Evolutionary conservation across 2,329 filamentous ascomycete genomes (phyloP), one percentile per base, ranked within the genome.

Genomic region (Hymenoscyphus occultus): DNA sequence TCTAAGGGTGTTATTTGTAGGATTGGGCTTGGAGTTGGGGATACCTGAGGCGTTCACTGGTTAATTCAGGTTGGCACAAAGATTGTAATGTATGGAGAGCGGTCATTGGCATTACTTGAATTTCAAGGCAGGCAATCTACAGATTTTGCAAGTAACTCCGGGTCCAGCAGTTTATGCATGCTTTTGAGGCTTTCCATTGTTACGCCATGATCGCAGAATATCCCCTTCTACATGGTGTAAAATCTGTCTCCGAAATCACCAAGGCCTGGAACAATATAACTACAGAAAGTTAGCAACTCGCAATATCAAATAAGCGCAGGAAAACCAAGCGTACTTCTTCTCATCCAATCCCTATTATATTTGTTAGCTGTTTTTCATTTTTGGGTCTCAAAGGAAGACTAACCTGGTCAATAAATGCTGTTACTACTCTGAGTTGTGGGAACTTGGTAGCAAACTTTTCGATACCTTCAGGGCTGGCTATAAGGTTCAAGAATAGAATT

Each of bases 231-330:
- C 78, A 97, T 86, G 64, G 94, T 97, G 78, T 97, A 98, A 79
- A 95, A 98, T 70, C 94, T 85, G 77, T 98, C 94, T 66, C 94
- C 94, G 78, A 98, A 98, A 77, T 98, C 94, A 70, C 94, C 94
- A 19, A 98, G 83, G 35, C 94, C 94, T 35, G 94, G 94, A 63
- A 96, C 87, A 75, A 98, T 98, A 77, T 97, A 98, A 78, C 94
- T 98, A 42, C 61, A 56, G 58, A 39, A 39, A 19, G 65, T 72
- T 65, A 75, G 71, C 63, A 22, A 54, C 19, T 28, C 48, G 13
- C 3, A 4, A 54, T 28, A 10, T 54, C 19, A 48, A 22, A 59
- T 58, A 60, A 22, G 3, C 35, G 19, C 13, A 32, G 19, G 10
- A 58, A 51, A 45, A 60, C 59, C n/a, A 59, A 65, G 82, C 87